These are phyloP conservation scores for Nannochloris sp. DNA, from an alignment of 139 green algal species.

Conservation along the genomic window DNA sequence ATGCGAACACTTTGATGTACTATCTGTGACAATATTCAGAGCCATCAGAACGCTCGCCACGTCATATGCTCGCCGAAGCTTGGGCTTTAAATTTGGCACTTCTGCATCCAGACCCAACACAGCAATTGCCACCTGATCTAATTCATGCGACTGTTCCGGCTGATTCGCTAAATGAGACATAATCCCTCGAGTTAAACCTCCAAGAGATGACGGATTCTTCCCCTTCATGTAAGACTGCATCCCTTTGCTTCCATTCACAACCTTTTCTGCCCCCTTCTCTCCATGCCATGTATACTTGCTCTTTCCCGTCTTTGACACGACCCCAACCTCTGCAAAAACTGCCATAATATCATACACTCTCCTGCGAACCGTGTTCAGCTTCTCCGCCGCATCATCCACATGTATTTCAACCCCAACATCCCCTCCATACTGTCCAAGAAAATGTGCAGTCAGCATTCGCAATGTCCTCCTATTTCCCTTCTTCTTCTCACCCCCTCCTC, in stretches of 20 bases:
- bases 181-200: background rate
- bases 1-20: no score
- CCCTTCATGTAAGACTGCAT: no score
- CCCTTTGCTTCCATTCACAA: background rate
- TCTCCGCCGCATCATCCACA: no score
- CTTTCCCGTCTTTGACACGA: conserved; percentile 88
- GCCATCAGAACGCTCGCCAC: conserved; percentile 60
- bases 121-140: conserved; percentile 39
- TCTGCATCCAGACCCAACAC: conserved; percentile 32
- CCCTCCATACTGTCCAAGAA: no score
- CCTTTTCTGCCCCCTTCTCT: background rate
- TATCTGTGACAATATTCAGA: background rate
- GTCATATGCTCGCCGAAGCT: conserved; percentile 63
- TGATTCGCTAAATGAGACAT: conserved; percentile 16
- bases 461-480: background rate
- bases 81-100: conserved; percentile 43
- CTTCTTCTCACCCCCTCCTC: background rate
- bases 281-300: conserved; percentile 46
- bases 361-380: conserved; percentile 7
- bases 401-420: no score
- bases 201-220: background rate
- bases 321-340: conserved; percentile 83
- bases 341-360: conserved; percentile 98
- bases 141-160: conserved; percentile 45
- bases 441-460: background rate